phyloP scores from a whole-genome alignment of 1,284 basidiomycete species.

The Peniophora sp. region DNA sequence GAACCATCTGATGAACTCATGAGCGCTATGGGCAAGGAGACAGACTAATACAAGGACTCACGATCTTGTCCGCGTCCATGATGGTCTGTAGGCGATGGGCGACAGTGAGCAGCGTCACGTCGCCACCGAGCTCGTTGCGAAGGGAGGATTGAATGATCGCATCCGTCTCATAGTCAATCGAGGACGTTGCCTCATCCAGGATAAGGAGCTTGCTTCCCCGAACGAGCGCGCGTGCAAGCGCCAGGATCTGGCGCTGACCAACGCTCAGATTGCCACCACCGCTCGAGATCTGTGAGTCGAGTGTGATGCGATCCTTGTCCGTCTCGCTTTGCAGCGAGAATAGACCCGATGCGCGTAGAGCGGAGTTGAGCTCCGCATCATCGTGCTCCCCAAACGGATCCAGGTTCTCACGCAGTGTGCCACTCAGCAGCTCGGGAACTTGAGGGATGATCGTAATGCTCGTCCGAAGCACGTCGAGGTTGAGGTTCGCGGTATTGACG shows the following conservation, averaged over 20 bases:
- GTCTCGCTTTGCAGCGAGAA: constrained; percentile 41
- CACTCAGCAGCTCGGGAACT: constrained; percentile 55
- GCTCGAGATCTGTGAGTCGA: constrained; percentile 24
- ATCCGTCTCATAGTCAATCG: constrained; percentile 65
- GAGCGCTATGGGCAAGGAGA: constrained; percentile 27
- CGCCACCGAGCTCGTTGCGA: constrained; percentile 40
- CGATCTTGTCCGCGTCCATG: constrained; percentile 46
- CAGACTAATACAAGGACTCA: no score
- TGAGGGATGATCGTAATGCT: constrained; percentile 43
- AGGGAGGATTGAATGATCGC: constrained; percentile 63
- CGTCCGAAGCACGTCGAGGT: constrained; percentile 48
- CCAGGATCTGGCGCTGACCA: constrained; percentile 45
- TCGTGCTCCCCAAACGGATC: constrained; percentile 71
- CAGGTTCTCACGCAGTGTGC: constrained; percentile 48
- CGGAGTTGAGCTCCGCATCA: constrained; percentile 51
- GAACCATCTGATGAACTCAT: constrained; percentile 25
- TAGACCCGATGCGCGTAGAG: constrained; percentile 46
- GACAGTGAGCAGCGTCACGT: constrained; percentile 56
- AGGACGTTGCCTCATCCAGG: constrained; percentile 41
- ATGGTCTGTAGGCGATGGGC: constrained; percentile 68
- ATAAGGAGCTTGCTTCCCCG: constrained; percentile 25
- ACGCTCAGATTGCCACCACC: constrained; percentile 38
- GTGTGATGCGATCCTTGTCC: constrained; percentile 36
- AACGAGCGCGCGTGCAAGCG: constrained; percentile 25
- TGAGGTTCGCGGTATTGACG: constrained; percentile 31